These are phyloP conservation scores for Fusarium sterilihyphosum DNA, from an alignment of 2,329 filamentous ascomycete species.

Conservation along the genomic window DNA sequence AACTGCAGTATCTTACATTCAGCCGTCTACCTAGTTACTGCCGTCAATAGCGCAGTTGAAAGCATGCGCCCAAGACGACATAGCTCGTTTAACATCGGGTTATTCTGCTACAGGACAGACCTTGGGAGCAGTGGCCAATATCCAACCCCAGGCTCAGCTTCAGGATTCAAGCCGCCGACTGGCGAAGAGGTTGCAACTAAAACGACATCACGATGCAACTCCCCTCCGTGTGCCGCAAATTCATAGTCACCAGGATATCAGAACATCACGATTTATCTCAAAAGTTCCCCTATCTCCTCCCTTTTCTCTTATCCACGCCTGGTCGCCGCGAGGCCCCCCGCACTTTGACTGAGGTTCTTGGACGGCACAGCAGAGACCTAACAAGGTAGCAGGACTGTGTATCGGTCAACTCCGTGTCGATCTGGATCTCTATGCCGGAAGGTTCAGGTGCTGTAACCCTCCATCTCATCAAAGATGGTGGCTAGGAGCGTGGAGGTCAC, in stretches of 20 bases:
- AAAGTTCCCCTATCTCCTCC: conserved; percentile 13
- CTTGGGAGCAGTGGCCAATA: background rate
- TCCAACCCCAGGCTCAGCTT: background rate
- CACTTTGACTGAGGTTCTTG: conserved; percentile 1
- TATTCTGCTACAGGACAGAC: background rate
- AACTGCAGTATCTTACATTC: background rate
- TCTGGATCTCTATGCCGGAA: conserved; percentile 10
- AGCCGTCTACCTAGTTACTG: background rate
- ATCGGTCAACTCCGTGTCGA: conserved; percentile 20
- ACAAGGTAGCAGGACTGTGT: background rate
- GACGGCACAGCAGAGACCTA: conserved; percentile 19
- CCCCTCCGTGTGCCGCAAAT: background rate
- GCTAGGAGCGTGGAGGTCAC: conserved; percentile 15
- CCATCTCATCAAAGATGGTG: conserved; percentile 9
- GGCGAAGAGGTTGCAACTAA: background rate
- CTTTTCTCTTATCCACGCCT: background rate
- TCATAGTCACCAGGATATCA: background rate
- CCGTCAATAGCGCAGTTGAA: background rate
- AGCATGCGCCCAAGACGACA: background rate
- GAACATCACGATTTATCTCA: conserved; percentile 23
- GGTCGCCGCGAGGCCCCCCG: conserved; percentile 7
- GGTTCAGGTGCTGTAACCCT: conserved; percentile 7
- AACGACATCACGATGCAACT: background rate
- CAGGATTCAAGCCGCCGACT: background rate
- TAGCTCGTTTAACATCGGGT: background rate